Conservation (phyloP, 495 filamentous ascomycete species). For the Cercophora newfieldiana region DNA sequence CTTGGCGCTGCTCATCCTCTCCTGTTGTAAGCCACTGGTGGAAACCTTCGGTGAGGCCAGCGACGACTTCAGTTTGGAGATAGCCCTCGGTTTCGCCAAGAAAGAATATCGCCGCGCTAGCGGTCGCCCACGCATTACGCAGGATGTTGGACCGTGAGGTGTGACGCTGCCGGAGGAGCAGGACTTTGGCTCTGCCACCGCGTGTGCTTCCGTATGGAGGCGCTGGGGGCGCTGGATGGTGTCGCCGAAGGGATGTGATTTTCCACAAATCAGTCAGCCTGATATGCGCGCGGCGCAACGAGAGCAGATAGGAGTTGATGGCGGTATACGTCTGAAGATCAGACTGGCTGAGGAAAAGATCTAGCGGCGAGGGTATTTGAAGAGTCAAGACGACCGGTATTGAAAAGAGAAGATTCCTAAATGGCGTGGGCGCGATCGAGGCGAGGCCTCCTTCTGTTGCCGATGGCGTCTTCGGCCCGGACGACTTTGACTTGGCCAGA, state of each 20-base stretch:
- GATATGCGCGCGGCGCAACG: constrained; percentile 78
- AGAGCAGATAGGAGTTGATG: constrained; percentile 84
- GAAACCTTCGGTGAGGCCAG: constrained; percentile 72
- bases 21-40: constrained; percentile 47
- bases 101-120: constrained; percentile 80
- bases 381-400: constrained; percentile 69
- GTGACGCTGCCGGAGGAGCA: constrained; percentile 57
- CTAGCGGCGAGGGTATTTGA: constrained; percentile 75
- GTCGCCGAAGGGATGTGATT: constrained; percentile 70
- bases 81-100: constrained; percentile 82
- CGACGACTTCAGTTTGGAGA: constrained; percentile 85
- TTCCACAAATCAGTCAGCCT: constrained; percentile 83
- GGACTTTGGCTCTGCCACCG: constrained; percentile 56
- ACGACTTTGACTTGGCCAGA: constrained; percentile 47
- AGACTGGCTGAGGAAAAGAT: constrained; percentile 75
- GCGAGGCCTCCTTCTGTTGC: constrained; percentile 23
- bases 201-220: constrained; percentile 62
- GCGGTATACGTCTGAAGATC: constrained; percentile 78
- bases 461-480: constrained; percentile 30
- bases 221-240: constrained; percentile 67
- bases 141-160: constrained; percentile 61
- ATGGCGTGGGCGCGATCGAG: constrained; percentile 51
- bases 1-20: constrained; percentile 23
- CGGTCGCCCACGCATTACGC: constrained; percentile 82
- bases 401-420: constrained; percentile 81